Evolutionary conservation across 306 rosid genomes (phyloP).

Genomic region (Rosa chinensis): DNA sequence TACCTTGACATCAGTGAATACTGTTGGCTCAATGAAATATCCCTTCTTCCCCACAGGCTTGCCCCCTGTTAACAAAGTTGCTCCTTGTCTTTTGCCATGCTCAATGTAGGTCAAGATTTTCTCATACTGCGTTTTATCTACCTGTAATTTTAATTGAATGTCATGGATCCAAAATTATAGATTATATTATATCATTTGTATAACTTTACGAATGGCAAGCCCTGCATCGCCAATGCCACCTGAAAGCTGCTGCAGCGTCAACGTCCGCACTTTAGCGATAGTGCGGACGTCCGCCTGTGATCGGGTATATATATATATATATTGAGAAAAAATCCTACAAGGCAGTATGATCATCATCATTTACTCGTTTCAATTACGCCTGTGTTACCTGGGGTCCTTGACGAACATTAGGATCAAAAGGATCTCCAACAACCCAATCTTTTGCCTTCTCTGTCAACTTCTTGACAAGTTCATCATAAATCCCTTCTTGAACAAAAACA

Average conservation of each 20-base stretch:
- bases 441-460: slow-evolving; percentile 58
- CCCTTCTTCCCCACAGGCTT: slow-evolving; percentile 64
- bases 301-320: too few species aligned
- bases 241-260: too few species aligned
- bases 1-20: slow-evolving; percentile 77
- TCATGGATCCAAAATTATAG: neutral
- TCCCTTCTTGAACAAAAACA: slow-evolving; percentile 80
- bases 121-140: slow-evolving; percentile 68
- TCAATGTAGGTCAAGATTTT: slow-evolving; percentile 71
- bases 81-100: slow-evolving; percentile 85
- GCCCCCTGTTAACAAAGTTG: slow-evolving; percentile 81
- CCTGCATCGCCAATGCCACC: too few species aligned
- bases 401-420: slow-evolving; percentile 69
- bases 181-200: too few species aligned
- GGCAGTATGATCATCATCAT: neutral
- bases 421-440: slow-evolving; percentile 80
- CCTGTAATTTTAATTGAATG: slow-evolving; percentile 33
- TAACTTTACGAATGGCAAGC: neutral
- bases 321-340: too few species aligned
- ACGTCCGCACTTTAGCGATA: too few species aligned
- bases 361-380: neutral
- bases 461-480: slow-evolving; percentile 72
- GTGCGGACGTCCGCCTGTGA: too few species aligned
- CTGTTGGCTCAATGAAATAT: slow-evolving; percentile 81
- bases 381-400: slow-evolving; percentile 81